These are phyloP conservation scores for Candida schatavii DNA, from an alignment of 805 yeast species.

Conservation along the genomic window DNA sequence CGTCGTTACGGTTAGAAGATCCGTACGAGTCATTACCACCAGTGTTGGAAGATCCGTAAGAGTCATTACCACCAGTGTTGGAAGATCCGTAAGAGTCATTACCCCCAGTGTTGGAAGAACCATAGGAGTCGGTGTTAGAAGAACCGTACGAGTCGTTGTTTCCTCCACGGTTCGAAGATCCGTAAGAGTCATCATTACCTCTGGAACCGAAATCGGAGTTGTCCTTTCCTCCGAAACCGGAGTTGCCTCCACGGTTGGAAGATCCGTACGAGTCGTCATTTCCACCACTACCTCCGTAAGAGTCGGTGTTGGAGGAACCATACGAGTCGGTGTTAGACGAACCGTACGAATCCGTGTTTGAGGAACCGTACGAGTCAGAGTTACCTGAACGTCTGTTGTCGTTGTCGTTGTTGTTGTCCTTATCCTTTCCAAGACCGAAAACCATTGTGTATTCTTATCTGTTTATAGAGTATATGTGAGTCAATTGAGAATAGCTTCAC, in stretches of 20 bases:
- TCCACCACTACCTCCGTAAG: constrained; percentile 10
- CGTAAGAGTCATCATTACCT: constrained; percentile 14
- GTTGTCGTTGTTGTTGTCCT: constrained; percentile 17
- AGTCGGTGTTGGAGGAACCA: constrained; percentile 12
- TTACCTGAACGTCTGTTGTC: constrained; percentile 10
- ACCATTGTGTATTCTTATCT: constrained; percentile 25
- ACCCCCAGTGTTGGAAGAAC: constrained; percentile 11
- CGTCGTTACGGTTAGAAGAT: constrained; percentile 7
- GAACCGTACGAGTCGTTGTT: constrained; percentile 13
- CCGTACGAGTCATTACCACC: constrained; percentile 14
- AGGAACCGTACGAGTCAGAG: constrained; percentile 21
- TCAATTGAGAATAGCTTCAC: too few species aligned
- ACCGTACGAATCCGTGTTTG: constrained; percentile 16
- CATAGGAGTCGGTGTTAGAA: constrained; percentile 6
- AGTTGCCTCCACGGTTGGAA: constrained; percentile 14
- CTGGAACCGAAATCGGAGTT: constrained; percentile 6
- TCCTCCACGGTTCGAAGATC: constrained; percentile 13
- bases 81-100: constrained; percentile 16
- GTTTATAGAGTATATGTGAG: too few species aligned
- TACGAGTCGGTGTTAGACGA: constrained; percentile 14
- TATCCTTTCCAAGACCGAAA: constrained; percentile 31
- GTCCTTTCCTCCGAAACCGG: constrained; percentile 20
- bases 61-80: background rate
- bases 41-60: constrained; percentile 2
- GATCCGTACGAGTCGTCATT: constrained; percentile 25